Percentiles rank a stretch among this genome's conserved stretches.
Conservation (phyloP, 2,329 filamentous ascomycete genomes). For the Pseudogymnoascus sp. region DNA sequence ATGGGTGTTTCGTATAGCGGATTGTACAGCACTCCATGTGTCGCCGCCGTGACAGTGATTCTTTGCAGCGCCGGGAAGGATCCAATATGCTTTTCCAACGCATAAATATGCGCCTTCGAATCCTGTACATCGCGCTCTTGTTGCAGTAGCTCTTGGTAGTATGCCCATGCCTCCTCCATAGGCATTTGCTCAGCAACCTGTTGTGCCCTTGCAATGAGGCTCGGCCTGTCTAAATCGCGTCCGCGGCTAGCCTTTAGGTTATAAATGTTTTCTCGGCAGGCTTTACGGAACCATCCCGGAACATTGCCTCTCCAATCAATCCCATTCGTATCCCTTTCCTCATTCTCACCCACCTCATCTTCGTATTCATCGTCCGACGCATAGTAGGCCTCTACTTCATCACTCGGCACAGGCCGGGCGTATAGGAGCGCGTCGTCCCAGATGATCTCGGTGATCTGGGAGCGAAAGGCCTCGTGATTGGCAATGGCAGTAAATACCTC, state of each 20-base stretch:
- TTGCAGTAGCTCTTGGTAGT: constrained; percentile 28
- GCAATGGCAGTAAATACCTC: constrained; percentile 31
- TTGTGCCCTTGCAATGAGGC: background rate
- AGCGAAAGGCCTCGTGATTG: constrained; percentile 28
- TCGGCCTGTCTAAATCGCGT: background rate
- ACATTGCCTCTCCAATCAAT: background rate
- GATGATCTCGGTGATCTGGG: constrained; percentile 31
- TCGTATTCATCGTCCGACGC: background rate
- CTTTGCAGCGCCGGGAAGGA: constrained; percentile 30
- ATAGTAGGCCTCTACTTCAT: background rate
- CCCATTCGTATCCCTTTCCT: background rate
- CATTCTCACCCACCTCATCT: background rate
- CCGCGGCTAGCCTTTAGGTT: background rate
- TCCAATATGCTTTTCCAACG: constrained; percentile 27
- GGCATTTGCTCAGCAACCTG: constrained; percentile 7
- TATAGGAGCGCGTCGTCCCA: constrained; percentile 28
- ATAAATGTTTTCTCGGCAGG: background rate
- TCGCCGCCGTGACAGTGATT: constrained; percentile 34
- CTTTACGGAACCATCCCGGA: background rate
- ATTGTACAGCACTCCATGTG: constrained; percentile 30
- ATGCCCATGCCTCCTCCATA: constrained; percentile 22
- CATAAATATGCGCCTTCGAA: constrained; percentile 23
- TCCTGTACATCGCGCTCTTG: constrained; percentile 28
- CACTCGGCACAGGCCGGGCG: background rate
- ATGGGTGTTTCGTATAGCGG: constrained; percentile 36